Base-by-base conservation (phyloP, 208 protist species). In the Trypanosoma mega region DNA sequence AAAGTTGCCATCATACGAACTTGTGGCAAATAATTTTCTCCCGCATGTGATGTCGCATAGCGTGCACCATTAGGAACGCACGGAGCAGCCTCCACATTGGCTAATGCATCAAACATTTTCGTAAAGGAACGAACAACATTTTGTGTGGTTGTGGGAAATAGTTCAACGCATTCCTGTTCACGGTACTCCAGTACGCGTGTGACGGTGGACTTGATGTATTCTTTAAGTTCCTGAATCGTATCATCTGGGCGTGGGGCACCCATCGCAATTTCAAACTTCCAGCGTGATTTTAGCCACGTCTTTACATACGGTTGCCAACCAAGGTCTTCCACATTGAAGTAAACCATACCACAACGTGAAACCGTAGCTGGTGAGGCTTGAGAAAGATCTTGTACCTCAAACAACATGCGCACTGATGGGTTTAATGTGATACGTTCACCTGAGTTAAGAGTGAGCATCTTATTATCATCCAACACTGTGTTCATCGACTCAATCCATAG, bases 401-500 rank as follows among this genome's bases (percentile, higher is more conserved):
- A 99, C n/a, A 99, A 73, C 67, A 99, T 97, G 14, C 84, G 85
- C 50, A 99, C 94, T 18, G 96, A 87, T 33, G 84, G 75, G 59
- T 98, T 97, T 66, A 99, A 80, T 36, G 94, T 84, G 68, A 99
- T 99, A 64, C 98, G 91, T 74, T 99, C 97, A 23, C 96, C 93
- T 36, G 97, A 99, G 83, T 98, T 98, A 16, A 99, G 84, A 18
- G 98, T 99, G 6, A 99, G 87, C 77, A 99, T 90, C 83, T 99
- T 99, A 81, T 98, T 99, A 78, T 99, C 98, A 82, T 99, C 98
- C 14, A 99, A 79, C n/a, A 99, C 97, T 16, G 98, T 98, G 78
- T 99, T 99, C 97, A 99, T 99, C 6, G 82, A 97, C 86, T 99
- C 98, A 63, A 99, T 99, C 98, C 98, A 99, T 18, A 99, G 77